Percentiles rank a stretch among this genome's conserved stretches.
Evolutionary conservation across 2,329 filamentous ascomycete species (phyloP).

Genomic region (Corinectria fuckeliana): DNA sequence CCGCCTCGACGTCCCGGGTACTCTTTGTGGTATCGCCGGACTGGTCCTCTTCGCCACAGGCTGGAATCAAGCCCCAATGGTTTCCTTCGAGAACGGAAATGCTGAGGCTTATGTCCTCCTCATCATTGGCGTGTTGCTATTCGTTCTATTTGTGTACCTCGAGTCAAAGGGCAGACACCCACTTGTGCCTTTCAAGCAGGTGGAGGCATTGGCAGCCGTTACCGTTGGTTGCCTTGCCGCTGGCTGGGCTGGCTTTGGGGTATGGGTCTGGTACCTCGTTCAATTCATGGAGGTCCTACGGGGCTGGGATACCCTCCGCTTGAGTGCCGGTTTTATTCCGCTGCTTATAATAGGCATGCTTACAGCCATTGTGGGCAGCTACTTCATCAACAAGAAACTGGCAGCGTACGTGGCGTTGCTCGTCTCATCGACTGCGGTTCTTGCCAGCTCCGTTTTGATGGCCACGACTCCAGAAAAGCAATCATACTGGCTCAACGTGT

Average conservation of each 20-base stretch:
- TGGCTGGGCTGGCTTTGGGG: slow-evolving; percentile 31
- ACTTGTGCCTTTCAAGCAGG: slow-evolving; percentile 31
- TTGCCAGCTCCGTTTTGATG: slow-evolving; percentile 33
- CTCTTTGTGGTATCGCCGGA: slow-evolving; percentile 19
- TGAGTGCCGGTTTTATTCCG: slow-evolving; percentile 33
- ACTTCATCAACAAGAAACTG: slow-evolving; percentile 24
- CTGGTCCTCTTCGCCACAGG: slow-evolving; percentile 33
- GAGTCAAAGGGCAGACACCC: slow-evolving; percentile 32
- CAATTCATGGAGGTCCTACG: slow-evolving; percentile 34
- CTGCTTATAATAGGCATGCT: slow-evolving; percentile 27
- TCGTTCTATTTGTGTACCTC: slow-evolving; percentile 23
- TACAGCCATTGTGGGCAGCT: slow-evolving; percentile 25
- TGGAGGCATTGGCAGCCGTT: slow-evolving; percentile 23
- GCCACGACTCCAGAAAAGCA: slow-evolving; percentile 31
- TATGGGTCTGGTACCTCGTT: slow-evolving; percentile 37
- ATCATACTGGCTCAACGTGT: slow-evolving; percentile 34
- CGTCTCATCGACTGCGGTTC: slow-evolving; percentile 24
- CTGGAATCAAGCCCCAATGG: slow-evolving; percentile 34
- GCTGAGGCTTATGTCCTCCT: slow-evolving; percentile 30
- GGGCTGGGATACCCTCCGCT: slow-evolving; percentile 29
- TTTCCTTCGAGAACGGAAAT: slow-evolving; percentile 23
- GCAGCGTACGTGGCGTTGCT: slow-evolving; percentile 27
- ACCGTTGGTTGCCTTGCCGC: slow-evolving; percentile 28
- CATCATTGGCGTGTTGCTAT: slow-evolving; percentile 20
- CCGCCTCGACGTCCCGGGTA: slow-evolving; percentile 29